phyloP scores from a whole-genome alignment of 345 rosid species.

The Sisymbrium irio region DNA sequence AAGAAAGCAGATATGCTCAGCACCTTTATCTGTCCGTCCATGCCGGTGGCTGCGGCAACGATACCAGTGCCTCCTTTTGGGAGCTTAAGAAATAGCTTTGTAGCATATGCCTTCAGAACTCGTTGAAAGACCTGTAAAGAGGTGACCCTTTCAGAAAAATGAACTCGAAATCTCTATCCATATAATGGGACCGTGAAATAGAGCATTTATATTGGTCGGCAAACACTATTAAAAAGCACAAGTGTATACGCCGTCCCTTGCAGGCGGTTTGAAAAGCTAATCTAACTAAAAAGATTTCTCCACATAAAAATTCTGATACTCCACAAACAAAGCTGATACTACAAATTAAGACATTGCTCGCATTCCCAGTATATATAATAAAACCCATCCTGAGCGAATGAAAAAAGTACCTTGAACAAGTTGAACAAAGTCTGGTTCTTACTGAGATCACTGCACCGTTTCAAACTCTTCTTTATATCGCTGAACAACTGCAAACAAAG shows the following conservation, averaged over 20 bases:
- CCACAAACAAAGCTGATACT: constrained; percentile 6
- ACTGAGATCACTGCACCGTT: constrained; percentile 88
- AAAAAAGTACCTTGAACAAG: constrained; percentile 73
- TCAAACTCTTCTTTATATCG: constrained; percentile 93
- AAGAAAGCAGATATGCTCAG: neutral
- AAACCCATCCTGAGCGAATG: neutral
- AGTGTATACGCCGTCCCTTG: neutral
- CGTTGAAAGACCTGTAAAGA: constrained; percentile 81
- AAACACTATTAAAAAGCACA: constrained; percentile 4
- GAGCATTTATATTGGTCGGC: neutral
- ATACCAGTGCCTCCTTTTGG: constrained; percentile 95
- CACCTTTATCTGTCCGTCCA: constrained; percentile 98
- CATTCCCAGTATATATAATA: constrained; percentile 4
- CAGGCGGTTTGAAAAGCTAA: constrained; percentile 9
- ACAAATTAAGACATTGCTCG: constrained; percentile 3
- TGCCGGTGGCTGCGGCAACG: constrained; percentile 98
- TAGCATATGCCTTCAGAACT: constrained; percentile 83
- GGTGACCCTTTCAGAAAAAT: constrained; percentile 2
- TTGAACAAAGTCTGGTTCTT: constrained; percentile 81
- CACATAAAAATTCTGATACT: neutral
- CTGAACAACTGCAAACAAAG: constrained; percentile 65
- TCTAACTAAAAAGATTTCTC: constrained; percentile 17
- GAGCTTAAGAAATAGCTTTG: constrained; percentile 79
- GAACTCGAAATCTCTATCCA: constrained; percentile 9
- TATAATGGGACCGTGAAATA: neutral